Percentiles rank a stretch among this genome's conserved stretches.
Conservation (phyloP, 2,329 filamentous ascomycete genomes). For the Aspergillus clavatus region DNA sequence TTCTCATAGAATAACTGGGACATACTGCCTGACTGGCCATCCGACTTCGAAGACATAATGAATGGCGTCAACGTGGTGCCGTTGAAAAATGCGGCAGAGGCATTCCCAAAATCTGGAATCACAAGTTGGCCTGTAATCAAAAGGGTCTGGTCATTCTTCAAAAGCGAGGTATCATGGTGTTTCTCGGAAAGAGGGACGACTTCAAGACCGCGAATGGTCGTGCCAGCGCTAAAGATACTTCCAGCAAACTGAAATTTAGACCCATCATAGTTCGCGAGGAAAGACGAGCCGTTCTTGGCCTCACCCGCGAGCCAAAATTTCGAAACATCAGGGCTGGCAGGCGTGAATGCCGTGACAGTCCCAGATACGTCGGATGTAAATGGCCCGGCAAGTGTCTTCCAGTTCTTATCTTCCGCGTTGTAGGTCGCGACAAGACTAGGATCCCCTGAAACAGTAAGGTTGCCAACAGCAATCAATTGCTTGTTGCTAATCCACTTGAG, state of each 20-base stretch:
- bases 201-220: slow-evolving; percentile 73
- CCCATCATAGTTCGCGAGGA: slow-evolving; percentile 78
- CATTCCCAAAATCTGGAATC: slow-evolving; percentile 70
- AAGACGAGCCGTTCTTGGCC: slow-evolving; percentile 62
- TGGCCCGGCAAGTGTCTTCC: slow-evolving; percentile 56
- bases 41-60: slow-evolving; percentile 65
- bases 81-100: slow-evolving; percentile 83
- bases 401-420: slow-evolving; percentile 62
- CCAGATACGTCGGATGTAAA: slow-evolving; percentile 60
- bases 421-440: slow-evolving; percentile 67
- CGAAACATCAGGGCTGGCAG: slow-evolving; percentile 66
- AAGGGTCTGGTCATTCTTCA: slow-evolving; percentile 65
- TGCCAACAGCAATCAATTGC: slow-evolving; percentile 71
- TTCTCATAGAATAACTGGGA: slow-evolving; percentile 80
- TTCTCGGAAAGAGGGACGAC: slow-evolving; percentile 66
- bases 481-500: slow-evolving; percentile 73
- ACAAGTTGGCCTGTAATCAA: slow-evolving; percentile 80
- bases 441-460: slow-evolving; percentile 64
- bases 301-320: slow-evolving; percentile 80
- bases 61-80: slow-evolving; percentile 75
- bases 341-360: slow-evolving; percentile 68
- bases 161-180: slow-evolving; percentile 60
- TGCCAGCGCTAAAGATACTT: slow-evolving; percentile 58
- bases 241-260: slow-evolving; percentile 63
- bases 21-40: slow-evolving; percentile 66